Percentiles rank a stretch among this genome's conserved stretches.
Evolutionary conservation across 225 moss, liverwort and hornwort genomes (phyloP).

Genomic region (Pleurozium schreberi): DNA sequence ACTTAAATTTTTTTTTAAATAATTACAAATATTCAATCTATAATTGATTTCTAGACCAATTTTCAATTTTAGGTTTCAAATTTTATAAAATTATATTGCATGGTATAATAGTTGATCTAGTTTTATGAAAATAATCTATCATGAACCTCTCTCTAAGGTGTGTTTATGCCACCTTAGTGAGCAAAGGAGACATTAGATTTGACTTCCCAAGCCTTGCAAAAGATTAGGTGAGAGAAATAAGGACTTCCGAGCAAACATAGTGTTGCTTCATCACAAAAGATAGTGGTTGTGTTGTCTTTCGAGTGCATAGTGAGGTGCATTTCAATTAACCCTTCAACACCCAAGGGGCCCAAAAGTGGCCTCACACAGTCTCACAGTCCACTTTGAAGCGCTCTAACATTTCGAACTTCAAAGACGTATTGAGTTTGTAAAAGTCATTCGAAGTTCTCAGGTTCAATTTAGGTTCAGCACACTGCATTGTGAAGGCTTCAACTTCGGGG

Average conservation of each 20-base stretch:
- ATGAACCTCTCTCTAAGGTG: fast-evolving
- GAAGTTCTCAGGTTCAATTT: too few species aligned
- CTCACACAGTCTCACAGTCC: too few species aligned
- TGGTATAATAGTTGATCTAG: background rate
- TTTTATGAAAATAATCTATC: background rate
- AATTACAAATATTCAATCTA: background rate
- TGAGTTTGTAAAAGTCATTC: too few species aligned
- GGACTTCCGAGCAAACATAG: fast-evolving
- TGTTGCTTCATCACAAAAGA: too few species aligned
- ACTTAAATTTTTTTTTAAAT: background rate
- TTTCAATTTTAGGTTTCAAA: background rate
- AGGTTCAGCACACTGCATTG: too few species aligned
- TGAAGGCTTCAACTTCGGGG: too few species aligned
- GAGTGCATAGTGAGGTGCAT: too few species aligned
- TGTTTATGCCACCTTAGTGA: background rate
- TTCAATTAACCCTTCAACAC: too few species aligned
- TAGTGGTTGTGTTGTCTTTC: too few species aligned
- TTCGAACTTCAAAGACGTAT: too few species aligned
- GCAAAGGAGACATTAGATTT: background rate
- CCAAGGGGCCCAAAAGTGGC: too few species aligned
- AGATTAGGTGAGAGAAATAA: background rate
- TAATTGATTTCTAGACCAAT: background rate
- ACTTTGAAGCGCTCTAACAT: too few species aligned
- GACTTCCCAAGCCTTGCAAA: background rate
- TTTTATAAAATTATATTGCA: background rate